Evolutionary conservation across 768 basidiomycete species (phyloP).

Genomic region (Sarcomyxa edulis): DNA sequence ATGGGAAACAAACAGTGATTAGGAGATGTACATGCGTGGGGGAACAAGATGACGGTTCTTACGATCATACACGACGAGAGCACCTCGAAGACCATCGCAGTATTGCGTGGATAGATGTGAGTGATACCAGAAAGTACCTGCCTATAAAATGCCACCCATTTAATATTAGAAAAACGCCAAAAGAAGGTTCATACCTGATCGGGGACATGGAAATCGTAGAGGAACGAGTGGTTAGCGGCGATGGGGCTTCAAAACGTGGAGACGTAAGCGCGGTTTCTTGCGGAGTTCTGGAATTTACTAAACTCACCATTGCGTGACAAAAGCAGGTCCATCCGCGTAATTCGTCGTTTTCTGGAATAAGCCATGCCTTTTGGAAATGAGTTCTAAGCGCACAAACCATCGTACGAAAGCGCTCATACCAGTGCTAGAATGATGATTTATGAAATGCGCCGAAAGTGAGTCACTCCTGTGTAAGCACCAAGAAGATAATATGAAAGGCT

Average conservation of each 20-base stretch:
- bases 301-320: slow-evolving; percentile 29
- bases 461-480: too few species aligned
- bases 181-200: too few species aligned
- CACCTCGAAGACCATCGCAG: slow-evolving; percentile 35
- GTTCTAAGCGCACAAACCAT: too few species aligned
- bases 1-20: too few species aligned
- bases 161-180: too few species aligned
- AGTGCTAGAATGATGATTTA: not conserved
- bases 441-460: slow-evolving; percentile 35
- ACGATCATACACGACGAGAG: slow-evolving; percentile 42
- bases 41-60: too few species aligned
- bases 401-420: slow-evolving; percentile 2
- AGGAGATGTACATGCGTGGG: too few species aligned
- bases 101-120: slow-evolving; percentile 19
- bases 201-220: slow-evolving; percentile 32
- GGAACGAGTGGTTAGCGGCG: slow-evolving; percentile 27
- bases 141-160: too few species aligned
- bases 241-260: too few species aligned
- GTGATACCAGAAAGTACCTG: slow-evolving; percentile 43
- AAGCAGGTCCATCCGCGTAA: slow-evolving; percentile 25
- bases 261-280: too few species aligned
- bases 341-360: slow-evolving; percentile 24
- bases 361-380: slow-evolving; percentile 24
- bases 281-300: too few species aligned
- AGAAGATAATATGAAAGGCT: too few species aligned